These are phyloP conservation scores for Hericium coralloides DNA, from an alignment of 768 basidiomycete genomes.

Conservation along the genomic window DNA sequence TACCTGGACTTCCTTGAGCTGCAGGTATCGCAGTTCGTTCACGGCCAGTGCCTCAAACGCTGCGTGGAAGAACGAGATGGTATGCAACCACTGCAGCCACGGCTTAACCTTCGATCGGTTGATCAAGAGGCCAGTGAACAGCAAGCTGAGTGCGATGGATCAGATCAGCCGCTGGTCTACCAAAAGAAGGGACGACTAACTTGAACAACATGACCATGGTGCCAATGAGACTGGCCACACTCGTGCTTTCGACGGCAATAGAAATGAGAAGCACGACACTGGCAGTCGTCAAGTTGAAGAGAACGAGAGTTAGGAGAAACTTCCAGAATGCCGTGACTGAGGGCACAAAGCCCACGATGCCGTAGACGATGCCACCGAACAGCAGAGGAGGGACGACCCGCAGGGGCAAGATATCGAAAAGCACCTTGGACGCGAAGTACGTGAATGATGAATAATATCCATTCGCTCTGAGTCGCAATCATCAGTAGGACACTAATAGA, in stretches of 20 bases:
- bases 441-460: slow-evolving; percentile 97
- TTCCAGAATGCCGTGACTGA: slow-evolving; percentile 92
- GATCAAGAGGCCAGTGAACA: slow-evolving; percentile 93
- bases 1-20: slow-evolving; percentile 86
- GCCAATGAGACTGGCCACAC: slow-evolving; percentile 89
- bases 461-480: slow-evolving; percentile 55
- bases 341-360: slow-evolving; percentile 90
- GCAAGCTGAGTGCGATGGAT: slow-evolving; percentile 41
- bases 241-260: slow-evolving; percentile 77
- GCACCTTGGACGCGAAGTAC: slow-evolving; percentile 92
- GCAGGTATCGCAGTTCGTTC: slow-evolving; percentile 90
- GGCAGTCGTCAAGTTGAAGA: slow-evolving; percentile 96
- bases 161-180: neutral
- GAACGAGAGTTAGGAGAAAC: slow-evolving; percentile 89
- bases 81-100: slow-evolving; percentile 78
- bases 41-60: slow-evolving; percentile 97
- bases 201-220: slow-evolving; percentile 98
- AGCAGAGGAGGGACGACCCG: slow-evolving; percentile 92
- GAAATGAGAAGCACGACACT: slow-evolving; percentile 87
- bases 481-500: neutral
- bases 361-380: slow-evolving; percentile 93
- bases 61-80: slow-evolving; percentile 95
- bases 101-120: slow-evolving; percentile 80
- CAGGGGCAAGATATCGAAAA: slow-evolving; percentile 94
- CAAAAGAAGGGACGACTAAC: slow-evolving; percentile 38